These are phyloP conservation scores for Guyanaporus albipodus DNA, from an alignment of 768 basidiomycete genomes.

Conservation along the genomic window DNA sequence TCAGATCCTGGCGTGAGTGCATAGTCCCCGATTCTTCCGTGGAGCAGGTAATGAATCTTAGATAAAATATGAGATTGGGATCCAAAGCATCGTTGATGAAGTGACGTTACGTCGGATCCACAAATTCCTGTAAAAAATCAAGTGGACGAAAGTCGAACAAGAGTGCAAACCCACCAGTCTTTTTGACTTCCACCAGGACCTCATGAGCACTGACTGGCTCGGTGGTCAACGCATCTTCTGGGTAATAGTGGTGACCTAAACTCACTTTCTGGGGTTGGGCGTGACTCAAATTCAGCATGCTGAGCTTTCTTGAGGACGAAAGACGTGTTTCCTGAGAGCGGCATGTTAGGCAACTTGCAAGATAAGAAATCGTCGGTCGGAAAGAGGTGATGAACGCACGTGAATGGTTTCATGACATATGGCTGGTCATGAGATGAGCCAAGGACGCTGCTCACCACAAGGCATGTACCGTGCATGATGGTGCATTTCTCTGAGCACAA, in stretches of 20 bases:
- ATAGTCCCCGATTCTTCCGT: constrained; percentile 78
- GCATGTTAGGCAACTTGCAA: constrained; percentile 40
- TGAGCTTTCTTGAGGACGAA: constrained; percentile 72
- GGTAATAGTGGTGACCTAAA: not conserved
- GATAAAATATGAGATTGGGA: constrained; percentile 7
- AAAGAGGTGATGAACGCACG: not conserved
- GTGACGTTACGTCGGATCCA: constrained; percentile 70
- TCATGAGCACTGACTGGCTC: constrained; percentile 61
- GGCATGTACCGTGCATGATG: too few relatives aligned
- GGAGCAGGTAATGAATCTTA: constrained; percentile 75
- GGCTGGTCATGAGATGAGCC: too few relatives aligned
- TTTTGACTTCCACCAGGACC: constrained; percentile 86
- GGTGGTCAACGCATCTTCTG: constrained; percentile 7
- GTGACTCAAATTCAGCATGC: constrained; percentile 65
- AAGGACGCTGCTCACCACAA: too few relatives aligned
- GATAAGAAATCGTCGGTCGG: not conserved
- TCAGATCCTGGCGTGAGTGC: constrained; percentile 61
- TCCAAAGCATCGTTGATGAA: not conserved
- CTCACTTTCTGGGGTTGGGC: constrained; percentile 71
- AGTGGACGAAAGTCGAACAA: constrained; percentile 2
- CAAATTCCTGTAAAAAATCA: constrained; percentile 64
- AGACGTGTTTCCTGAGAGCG: constrained; percentile 58
- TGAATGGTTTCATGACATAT: too few relatives aligned
- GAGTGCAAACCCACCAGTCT: constrained; percentile 61
- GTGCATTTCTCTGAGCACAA: too few relatives aligned